Evolutionary conservation across 2,329 filamentous ascomycete genomes (phyloP).

Genomic region (Thelonectria discophora): DNA sequence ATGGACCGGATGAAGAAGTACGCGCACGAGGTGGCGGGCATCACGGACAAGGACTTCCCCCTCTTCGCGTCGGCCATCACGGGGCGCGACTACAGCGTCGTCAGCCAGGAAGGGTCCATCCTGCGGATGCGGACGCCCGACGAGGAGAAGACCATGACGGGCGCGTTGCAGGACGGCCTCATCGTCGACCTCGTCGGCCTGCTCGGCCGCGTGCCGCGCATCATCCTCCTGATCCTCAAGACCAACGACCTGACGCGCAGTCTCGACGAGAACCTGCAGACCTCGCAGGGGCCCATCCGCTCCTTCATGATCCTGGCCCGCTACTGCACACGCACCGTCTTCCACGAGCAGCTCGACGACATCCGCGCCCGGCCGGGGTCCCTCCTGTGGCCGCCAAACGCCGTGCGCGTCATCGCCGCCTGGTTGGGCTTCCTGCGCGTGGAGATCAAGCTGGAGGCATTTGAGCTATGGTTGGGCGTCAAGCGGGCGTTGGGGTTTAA

Average conservation of each 20-base stretch:
- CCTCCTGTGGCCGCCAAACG: constrained; percentile 66
- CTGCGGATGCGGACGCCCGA: constrained; percentile 69
- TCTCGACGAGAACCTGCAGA: constrained; percentile 89
- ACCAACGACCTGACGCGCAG: constrained; percentile 96
- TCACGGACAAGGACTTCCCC: constrained; percentile 89
- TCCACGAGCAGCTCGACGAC: constrained; percentile 69
- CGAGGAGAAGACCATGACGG: constrained; percentile 88
- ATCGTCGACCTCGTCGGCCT: constrained; percentile 88
- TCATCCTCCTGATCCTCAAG: constrained; percentile 95
- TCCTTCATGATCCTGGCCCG: constrained; percentile 74
- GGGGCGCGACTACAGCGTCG: constrained; percentile 84
- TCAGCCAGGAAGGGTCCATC: constrained; percentile 69
- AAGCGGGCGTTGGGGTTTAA: constrained; percentile 57
- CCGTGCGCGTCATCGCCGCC: constrained; percentile 62
- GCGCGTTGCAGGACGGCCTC: constrained; percentile 85
- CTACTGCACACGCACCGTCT: constrained; percentile 73
- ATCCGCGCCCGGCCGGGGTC: constrained; percentile 60
- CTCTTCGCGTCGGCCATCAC: constrained; percentile 97
- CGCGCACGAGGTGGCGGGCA: constrained; percentile 86
- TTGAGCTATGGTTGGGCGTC: constrained; percentile 68
- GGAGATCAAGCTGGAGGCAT: constrained; percentile 69
- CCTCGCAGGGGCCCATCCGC: constrained; percentile 70
- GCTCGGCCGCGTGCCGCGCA: constrained; percentile 85
- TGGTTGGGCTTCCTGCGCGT: constrained; percentile 68
- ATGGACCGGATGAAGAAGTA: constrained; percentile 87